These are phyloP conservation scores for Penicillium sp. DNA, from an alignment of 2,329 filamentous ascomycete genomes.

Conservation along the genomic window DNA sequence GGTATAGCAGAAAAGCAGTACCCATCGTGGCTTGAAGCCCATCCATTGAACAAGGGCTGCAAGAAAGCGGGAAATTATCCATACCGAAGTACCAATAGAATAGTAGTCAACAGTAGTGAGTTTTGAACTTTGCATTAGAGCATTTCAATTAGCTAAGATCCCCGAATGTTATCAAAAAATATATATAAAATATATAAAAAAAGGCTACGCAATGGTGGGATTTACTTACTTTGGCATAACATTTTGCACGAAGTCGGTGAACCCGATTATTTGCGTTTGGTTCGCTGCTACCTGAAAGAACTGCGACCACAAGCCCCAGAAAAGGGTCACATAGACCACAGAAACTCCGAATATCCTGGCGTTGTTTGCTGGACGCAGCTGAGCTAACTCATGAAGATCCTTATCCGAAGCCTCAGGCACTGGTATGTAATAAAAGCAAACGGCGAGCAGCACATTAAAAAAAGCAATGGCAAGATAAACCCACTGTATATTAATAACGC, in stretches of 20 bases:
- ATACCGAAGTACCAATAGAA: constrained; percentile 42
- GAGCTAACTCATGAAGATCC: background rate
- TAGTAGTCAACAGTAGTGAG: background rate
- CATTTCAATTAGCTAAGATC: too few species aligned
- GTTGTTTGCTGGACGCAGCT: background rate
- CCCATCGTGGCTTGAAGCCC: constrained; percentile 12
- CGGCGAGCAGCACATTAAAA: background rate
- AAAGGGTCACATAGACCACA: background rate
- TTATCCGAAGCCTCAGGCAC: background rate
- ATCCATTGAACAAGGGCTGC: constrained; percentile 51
- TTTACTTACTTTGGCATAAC: background rate
- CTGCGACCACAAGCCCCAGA: background rate
- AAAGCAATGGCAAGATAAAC: background rate
- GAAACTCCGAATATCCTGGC: constrained; percentile 20
- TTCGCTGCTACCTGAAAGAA: constrained; percentile 36
- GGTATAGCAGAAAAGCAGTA: background rate
- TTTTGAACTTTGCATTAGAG: too few species aligned
- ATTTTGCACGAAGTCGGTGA: background rate
- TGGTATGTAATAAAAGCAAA: background rate
- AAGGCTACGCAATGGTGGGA: too few species aligned
- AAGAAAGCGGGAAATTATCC: constrained; percentile 56
- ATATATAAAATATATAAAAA: background rate
- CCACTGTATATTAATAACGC: background rate
- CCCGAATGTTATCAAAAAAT: constrained; percentile 1
- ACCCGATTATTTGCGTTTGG: constrained; percentile 47